Percentiles rank a stretch among this genome's conserved stretches.
phyloP scores from a whole-genome alignment of 2,329 filamentous ascomycete genomes.

The Alternaria novae-zelandiae region DNA sequence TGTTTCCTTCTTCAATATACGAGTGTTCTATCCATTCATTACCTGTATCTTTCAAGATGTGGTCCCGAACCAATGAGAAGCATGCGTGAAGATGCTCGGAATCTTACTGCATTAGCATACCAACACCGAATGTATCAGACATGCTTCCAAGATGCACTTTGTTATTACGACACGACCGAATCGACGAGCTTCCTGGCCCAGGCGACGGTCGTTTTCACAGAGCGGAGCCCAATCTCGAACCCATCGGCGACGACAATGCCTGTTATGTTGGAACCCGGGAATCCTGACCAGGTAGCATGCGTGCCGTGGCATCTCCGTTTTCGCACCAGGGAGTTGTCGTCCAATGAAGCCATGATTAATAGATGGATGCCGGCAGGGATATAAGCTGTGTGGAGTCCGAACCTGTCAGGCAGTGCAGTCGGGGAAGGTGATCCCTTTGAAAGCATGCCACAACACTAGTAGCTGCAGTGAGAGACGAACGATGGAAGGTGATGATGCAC shows the following conservation, averaged over 20 bases:
- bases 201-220: neutral
- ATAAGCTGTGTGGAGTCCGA: neutral
- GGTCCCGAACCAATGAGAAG: neutral
- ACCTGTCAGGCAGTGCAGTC: neutral
- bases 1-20: neutral
- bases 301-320: neutral
- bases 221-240: neutral
- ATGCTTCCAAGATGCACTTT: neutral
- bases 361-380: constrained; percentile 22
- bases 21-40: neutral
- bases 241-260: neutral
- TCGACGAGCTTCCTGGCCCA: neutral
- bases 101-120: neutral
- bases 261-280: neutral
- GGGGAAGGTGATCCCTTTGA: neutral
- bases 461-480: neutral
- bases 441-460: neutral
- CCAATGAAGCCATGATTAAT: neutral
- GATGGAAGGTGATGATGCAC: neutral
- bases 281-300: neutral
- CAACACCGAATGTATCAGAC: neutral
- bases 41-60: neutral
- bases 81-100: neutral
- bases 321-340: neutral
- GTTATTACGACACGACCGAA: neutral